Conservation (phyloP, 2,329 filamentous ascomycete species). For the Geosmithia morbida region DNA sequence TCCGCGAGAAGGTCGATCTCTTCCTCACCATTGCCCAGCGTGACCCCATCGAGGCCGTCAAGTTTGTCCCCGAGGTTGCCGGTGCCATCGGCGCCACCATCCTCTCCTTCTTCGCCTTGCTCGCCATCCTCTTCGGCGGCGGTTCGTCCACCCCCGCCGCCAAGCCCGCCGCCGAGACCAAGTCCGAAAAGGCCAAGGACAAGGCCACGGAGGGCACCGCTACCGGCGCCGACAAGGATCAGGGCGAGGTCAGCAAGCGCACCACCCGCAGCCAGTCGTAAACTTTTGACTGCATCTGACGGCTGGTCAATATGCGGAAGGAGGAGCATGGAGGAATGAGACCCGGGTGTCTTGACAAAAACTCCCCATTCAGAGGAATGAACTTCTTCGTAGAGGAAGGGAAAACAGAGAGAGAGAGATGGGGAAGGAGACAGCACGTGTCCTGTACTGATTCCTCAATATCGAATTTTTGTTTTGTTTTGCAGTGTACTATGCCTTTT, state of each 20-base stretch:
- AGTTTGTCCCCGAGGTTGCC: constrained; percentile 84
- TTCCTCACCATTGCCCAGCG: constrained; percentile 74
- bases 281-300: constrained; percentile 1
- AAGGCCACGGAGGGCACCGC: constrained; percentile 39
- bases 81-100: constrained; percentile 60
- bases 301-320: no score
- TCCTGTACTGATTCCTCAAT: background rate
- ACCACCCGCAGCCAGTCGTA: constrained; percentile 42
- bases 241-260: constrained; percentile 56
- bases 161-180: constrained; percentile 65
- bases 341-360: no score
- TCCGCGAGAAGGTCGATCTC: constrained; percentile 86
- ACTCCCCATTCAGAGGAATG: background rate
- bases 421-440: background rate
- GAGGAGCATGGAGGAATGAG: no score
- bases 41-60: constrained; percentile 71
- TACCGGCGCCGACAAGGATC: constrained; percentile 56
- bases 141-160: constrained; percentile 48
- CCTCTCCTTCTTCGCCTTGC: constrained; percentile 54
- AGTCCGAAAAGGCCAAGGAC: constrained; percentile 63
- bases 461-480: background rate
- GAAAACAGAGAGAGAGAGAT: background rate
- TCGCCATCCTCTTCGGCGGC: constrained; percentile 50
- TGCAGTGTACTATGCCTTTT: background rate
- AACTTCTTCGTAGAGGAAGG: background rate